These are phyloP conservation scores for Theobroma grandiflorum DNA, from an alignment of 441 rosid genomes.

Conservation along the genomic window DNA sequence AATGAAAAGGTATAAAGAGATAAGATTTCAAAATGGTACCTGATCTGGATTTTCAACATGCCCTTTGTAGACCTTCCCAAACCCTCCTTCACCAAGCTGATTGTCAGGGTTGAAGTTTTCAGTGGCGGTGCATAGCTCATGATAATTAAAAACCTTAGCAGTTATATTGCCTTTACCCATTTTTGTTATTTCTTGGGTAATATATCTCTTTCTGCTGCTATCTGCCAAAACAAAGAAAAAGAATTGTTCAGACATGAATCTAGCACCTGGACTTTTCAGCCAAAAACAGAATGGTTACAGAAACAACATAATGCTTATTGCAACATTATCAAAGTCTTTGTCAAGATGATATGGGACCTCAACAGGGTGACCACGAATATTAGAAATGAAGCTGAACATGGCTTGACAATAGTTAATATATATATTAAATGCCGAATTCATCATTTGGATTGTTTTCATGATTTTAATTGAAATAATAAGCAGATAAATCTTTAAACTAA, in stretches of 20 bases:
- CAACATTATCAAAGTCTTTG: neutral
- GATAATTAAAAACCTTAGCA: conserved; percentile 66
- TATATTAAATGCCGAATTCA: neutral
- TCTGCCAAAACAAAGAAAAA: conserved; percentile 42
- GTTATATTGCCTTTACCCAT: conserved; percentile 74
- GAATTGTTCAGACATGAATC: neutral
- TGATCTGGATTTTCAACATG: conserved; percentile 49
- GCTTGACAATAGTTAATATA: neutral
- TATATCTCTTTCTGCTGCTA: conserved; percentile 75
- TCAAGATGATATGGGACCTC: neutral
- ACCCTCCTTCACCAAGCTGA: conserved; percentile 96
- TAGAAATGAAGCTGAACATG: neutral
- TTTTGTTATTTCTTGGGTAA: conserved; percentile 67
- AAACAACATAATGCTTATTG: neutral
- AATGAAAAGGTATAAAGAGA: neutral
- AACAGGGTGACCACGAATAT: neutral
- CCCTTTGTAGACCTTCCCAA: conserved; percentile 94
- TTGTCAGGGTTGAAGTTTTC: conserved; percentile 67
- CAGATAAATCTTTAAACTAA: neutral
- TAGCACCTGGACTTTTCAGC: neutral
- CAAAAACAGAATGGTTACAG: neutral
- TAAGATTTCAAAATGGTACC: conserved; percentile 40
- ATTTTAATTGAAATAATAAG: neutral
- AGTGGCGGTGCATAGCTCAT: conserved; percentile 73
- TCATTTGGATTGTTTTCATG: neutral